Percentiles rank a stretch among this genome's conserved stretches.
Conservation (phyloP, 441 rosid species). For the Euphorbia schlechtendalii region DNA sequence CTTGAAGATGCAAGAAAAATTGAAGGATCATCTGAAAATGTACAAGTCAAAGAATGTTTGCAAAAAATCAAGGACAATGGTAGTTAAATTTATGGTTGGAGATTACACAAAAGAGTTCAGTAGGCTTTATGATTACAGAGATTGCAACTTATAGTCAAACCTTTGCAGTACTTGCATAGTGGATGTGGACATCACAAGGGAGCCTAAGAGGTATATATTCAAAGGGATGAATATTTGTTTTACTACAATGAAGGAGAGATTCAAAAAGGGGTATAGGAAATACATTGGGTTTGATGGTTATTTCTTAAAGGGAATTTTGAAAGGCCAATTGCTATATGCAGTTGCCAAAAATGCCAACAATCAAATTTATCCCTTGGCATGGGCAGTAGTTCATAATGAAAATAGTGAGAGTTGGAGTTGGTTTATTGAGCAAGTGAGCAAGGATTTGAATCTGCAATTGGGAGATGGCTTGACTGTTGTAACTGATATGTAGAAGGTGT, state of each 20-base stretch:
- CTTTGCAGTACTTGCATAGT: not conserved
- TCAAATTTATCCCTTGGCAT: not conserved
- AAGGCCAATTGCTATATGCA: not conserved
- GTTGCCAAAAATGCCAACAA: not conserved
- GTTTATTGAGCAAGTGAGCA: not conserved
- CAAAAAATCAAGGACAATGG: not conserved
- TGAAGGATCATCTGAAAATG: not conserved
- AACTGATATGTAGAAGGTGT: not conserved
- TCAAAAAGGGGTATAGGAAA: not conserved
- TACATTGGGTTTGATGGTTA: not conserved
- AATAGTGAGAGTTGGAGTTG: not conserved
- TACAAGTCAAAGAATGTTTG: not conserved
- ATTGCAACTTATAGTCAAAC: not conserved
- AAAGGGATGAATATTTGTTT: not conserved
- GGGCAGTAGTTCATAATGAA: not conserved
- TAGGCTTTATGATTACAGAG: not conserved
- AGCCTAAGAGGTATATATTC: not conserved
- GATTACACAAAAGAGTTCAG: not conserved
- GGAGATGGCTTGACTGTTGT: not conserved
- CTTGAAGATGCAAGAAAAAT: not conserved
- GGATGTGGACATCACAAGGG: not conserved
- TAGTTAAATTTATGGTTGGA: not conserved
- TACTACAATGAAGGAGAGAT: not conserved
- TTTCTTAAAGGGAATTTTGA: not conserved
- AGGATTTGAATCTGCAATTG: not conserved